Conservation (phyloP, 1,284 basidiomycete genomes). For the Ganoderma boninense region DNA sequence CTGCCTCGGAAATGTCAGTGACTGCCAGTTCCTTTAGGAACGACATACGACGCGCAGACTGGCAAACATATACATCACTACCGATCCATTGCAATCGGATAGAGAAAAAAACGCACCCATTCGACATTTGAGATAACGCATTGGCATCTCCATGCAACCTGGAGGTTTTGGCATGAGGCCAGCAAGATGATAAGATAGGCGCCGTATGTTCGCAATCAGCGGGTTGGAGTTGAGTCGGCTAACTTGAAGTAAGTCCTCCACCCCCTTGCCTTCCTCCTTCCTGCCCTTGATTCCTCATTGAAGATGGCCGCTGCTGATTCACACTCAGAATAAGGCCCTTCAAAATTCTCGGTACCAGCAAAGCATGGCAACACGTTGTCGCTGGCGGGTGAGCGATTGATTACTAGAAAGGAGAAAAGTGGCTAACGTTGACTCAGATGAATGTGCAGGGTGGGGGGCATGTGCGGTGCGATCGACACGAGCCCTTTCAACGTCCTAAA, state of each 20-base stretch:
- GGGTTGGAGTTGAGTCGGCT: too few species aligned
- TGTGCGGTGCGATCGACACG: conserved; percentile 97
- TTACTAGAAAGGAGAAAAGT: too few species aligned
- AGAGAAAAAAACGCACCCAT: not conserved
- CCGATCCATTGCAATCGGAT: not conserved
- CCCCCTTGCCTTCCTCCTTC: conserved; percentile 5
- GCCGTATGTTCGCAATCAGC: too few species aligned
- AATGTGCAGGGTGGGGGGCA: conserved; percentile 83
- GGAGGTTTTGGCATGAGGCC: not conserved
- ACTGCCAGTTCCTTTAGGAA: not conserved
- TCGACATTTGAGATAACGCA: not conserved
- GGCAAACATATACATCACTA: not conserved
- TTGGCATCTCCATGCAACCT: not conserved
- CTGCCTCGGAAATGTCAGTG: too few species aligned
- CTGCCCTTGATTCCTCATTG: not conserved
- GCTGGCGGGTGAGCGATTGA: conserved; percentile 88
- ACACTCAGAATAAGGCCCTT: conserved; percentile 39
- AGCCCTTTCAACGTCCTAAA: conserved; percentile 99
- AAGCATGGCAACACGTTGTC: conserved; percentile 83
- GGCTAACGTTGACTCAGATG: not conserved
- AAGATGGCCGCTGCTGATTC: conserved; percentile 36
- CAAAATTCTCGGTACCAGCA: conserved; percentile 60
- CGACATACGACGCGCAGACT: not conserved
- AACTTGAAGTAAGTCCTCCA: too few species aligned
- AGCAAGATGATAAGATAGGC: too few species aligned